Evolutionary conservation across 163 green algal genomes (phyloP), one percentile per base, ranked within the genome.

Genomic region (Scenedesmus sp.): DNA sequence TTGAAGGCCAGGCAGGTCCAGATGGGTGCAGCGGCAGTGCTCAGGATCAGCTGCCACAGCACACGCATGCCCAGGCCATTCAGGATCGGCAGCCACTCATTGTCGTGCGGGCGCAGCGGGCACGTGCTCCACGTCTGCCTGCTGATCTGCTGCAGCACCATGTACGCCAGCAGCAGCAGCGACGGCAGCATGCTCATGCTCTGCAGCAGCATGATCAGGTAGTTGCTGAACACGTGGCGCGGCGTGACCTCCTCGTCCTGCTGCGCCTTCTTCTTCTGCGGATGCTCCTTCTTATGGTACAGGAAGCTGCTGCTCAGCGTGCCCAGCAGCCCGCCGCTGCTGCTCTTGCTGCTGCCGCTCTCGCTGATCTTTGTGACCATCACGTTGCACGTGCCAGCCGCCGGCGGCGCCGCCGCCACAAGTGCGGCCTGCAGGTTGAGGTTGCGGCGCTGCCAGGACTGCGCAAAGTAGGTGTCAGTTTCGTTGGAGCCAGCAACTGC

Each of bases 161-260:
- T 91, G 79, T 67, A 91, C 5, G 54, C 88, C 55, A 91, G 18
- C 88, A 91, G 88, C 77, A 91, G 76, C 57, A 91, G 77, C 20
- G 76, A 88, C 5, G 88, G 88, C 77, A 91, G 88, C 88, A 91
- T 60, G 60, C 74, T 87, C 67, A 87, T 55, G 88, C 79, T 91
- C 90, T 93, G 90, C 73, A 93, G 73, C 56, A 93, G 83, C 84
- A 93, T 18, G 20, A 93, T 55, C 56, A 93, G 90, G 59, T 90
- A 82, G 70, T 83, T 93, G 70, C 82, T 90, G 83, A 93, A 89
- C 10, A 16, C 46, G 23, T 93, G 90, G 57, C 70, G 70, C 16
- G 85, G 56, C 52, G 34, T 88, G 9, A 77, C 8, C 26, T 82
- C 15, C 60, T 86, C 23, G 3, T 79, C 55, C 66, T 90, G 90